Base-by-base conservation (phyloP, 345 rosid species). In the Citrus medica region DNA sequence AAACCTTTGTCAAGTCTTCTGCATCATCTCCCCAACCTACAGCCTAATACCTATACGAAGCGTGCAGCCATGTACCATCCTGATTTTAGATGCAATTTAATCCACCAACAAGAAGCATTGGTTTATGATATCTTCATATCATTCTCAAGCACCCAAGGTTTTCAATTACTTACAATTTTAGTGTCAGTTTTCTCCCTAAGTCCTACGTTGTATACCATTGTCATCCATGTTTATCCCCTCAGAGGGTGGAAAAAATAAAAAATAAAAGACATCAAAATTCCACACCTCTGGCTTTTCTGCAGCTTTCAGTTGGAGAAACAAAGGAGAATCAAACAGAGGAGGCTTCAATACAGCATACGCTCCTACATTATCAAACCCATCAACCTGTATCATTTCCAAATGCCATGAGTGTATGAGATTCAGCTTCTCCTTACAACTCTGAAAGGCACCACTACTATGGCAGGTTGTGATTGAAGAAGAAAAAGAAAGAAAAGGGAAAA, bases 271-370 rank as follows among this genome's bases (percentile, higher is more conserved):
- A 46, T 10, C 32, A 1, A 8, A 19, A 28, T 46, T 71, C 40
- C 38, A 60, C 63, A 75, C 79, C 82, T 85, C 83, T 24, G 82
- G 87, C 38, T 67, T 71, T 67, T 82, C 80, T 48, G 82, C 79
- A 5, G 84, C 86, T 46, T 79, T 81, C 79, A 81, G 86, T n/a
- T 82, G 80, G 33, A 83, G 80, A 69, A 85, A 85, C 69, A 64
- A 71, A 9, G 88, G 87, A 69, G 84, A 78, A 76, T 79, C 53
- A 76, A 80, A 83, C 66, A 74, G 74, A 25, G 85, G 84, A 80
- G 90, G 79, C 78, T 83, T 87, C 79, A 85, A 74, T 33, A 85
- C 82, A 69, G 83, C 90, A 74, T 78, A 85, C 30, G 90, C 85
- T 1, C 88, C 88, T 69, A 80, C 83, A 8, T 83, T 85, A 60